Base-by-base conservation (phyloP, 768 basidiomycete genomes). In the Candolleomyces aberdarensis region DNA sequence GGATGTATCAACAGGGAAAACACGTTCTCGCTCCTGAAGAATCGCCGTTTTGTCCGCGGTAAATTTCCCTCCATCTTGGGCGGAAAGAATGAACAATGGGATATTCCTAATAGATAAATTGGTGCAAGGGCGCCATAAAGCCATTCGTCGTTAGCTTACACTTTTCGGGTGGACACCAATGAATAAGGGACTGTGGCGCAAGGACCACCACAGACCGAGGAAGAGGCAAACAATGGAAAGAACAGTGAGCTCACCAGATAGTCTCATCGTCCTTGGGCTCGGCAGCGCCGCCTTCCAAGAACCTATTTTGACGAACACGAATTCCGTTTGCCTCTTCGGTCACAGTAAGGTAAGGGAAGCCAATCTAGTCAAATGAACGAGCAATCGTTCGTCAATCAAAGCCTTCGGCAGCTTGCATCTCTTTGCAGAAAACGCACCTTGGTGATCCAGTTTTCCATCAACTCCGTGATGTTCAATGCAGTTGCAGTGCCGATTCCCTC, bases 361-460 rank as follows among this genome's bases (percentile, higher is more conserved):
- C 97, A 50, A 80, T 78, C 76, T 77, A 17, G 44, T 46, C 17
- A 46, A 17, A 46, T 9, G 13, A 46, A 17, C 14, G n/a, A 36
- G 36, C 14, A 40, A 55, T 22, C 10, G 6, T 36, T 36, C 11
- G 36, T 36, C 36, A 36, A 36, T 11, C 36, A 36, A 5, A 36
- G 11, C 36, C 36, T 7, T 36, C 36, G 6, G 8, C 6, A 6
- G 3, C 11, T 36, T 36, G 36, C 36, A 36, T 36, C 36, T 7
- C 32, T 22, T 14, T n/a, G 10, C 19, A n/a, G 22, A 1, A 57
- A 32, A 5, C 66, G 6, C 36, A 86, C 88, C 80, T 93, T 91
- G 57, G 85, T 83, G 43, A 94, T 89, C 96, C 96, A 99, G 70
- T 89, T 89, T 61, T 92, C 85, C 92, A 98, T 95, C 66, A 98